These are phyloP conservation scores for Ascochyta clinopodiicola DNA, from an alignment of 2,329 filamentous ascomycete genomes.

Conservation along the genomic window DNA sequence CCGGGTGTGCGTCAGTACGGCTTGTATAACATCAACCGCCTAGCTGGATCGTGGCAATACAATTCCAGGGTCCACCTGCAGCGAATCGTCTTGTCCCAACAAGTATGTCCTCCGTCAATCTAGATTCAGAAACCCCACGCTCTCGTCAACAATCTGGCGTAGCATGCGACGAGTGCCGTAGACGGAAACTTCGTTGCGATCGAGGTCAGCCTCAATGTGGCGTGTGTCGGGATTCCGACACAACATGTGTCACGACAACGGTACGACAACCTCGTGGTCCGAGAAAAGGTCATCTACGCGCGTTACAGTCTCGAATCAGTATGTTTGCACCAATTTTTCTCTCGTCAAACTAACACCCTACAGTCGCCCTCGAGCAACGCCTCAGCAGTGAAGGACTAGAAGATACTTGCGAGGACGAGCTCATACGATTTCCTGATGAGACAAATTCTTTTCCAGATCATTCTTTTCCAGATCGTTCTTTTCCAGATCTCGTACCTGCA, in stretches of 20 bases:
- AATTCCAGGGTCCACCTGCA: too few species aligned
- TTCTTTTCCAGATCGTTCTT: too few species aligned
- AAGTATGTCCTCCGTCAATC: not conserved
- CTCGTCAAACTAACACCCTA: not conserved
- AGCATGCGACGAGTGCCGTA: constrained; percentile 10
- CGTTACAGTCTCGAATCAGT: constrained; percentile 8
- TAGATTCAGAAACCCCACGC: not conserved
- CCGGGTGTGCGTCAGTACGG: too few species aligned
- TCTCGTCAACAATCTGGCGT: constrained; percentile 6
- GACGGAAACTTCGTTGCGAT: constrained; percentile 7
- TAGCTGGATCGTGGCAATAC: too few species aligned
- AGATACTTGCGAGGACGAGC: constrained; percentile 1
- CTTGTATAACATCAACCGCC: too few species aligned
- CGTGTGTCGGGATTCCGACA: constrained; percentile 4
- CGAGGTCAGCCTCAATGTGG: constrained; percentile 8
- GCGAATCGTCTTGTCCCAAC: not conserved
- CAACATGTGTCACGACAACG: constrained; percentile 7
- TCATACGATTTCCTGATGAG: not conserved
- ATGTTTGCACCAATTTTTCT: not conserved
- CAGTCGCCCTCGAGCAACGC: constrained; percentile 6
- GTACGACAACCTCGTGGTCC: constrained; percentile 6
- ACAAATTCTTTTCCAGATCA: not conserved
- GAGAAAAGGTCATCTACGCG: constrained; percentile 5
- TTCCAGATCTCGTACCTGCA: not conserved
- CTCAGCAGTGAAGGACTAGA: not conserved